phyloP scores from a whole-genome alignment of 2,329 filamentous ascomycete species.

The Conoideocrella luteorostrata region DNA sequence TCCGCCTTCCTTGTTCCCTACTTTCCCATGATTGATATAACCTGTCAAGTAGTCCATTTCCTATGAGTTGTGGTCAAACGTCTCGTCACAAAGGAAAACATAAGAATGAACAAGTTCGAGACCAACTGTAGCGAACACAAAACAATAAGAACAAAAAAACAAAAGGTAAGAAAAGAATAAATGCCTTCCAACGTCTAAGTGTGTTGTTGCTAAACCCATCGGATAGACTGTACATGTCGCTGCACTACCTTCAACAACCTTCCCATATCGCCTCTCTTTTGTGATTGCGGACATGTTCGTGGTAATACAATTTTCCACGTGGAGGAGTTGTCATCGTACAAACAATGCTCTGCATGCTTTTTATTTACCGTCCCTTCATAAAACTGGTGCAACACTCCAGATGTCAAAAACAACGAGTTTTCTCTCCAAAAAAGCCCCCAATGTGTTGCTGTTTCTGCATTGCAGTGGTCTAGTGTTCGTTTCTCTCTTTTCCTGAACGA shows the following conservation, averaged over 20 bases:
- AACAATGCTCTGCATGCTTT: conserved; percentile 2
- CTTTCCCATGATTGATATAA: conserved; percentile 2
- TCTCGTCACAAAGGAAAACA: background rate
- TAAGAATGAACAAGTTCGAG: background rate
- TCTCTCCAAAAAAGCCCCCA: too few relatives aligned
- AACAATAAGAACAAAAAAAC: conserved; percentile 2
- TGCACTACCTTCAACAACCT: conserved; percentile 3
- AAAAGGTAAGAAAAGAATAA: conserved; percentile 6
- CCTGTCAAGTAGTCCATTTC: background rate
- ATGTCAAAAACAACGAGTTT: background rate
- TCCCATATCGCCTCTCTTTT: background rate
- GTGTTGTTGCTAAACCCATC: conserved; percentile 2
- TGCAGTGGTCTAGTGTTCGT: too few relatives aligned
- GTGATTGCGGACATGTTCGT: conserved; percentile 1
- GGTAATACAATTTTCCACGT: background rate
- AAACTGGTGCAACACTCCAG: background rate
- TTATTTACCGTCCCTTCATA: background rate
- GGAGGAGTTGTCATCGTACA: background rate
- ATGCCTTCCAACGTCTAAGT: conserved; percentile 8
- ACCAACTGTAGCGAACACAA: background rate
- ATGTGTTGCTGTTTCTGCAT: too few relatives aligned
- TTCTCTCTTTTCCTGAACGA: background rate
- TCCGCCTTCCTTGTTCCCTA: conserved; percentile 1
- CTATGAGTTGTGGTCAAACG: background rate
- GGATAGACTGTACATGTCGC: conserved; percentile 6